Evolutionary conservation across 106 monocot species (phyloP), one percentile per base, ranked within the genome.

Genomic region (Phalaenopsis aphrodite): DNA sequence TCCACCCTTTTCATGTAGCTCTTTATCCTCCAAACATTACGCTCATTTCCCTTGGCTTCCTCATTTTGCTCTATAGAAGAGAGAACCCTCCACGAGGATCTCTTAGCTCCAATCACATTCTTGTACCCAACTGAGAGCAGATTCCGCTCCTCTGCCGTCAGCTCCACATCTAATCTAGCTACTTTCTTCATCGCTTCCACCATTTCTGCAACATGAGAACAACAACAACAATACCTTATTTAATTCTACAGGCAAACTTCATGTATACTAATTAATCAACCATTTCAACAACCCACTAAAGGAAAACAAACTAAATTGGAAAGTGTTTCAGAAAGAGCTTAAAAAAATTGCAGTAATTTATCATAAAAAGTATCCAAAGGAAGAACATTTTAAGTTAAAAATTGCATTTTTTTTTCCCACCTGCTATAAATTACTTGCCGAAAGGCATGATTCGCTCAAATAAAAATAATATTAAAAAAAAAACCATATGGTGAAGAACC

Each of bases 1-100:
- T 91, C 91, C 2, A 91, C 83, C 76, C 57, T 85, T 66, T 78
- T 78, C 37, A 66, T 81, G 78, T 91, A 91, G 30, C 73, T 83
- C 16, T 78, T 58, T 64, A 91, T 78, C 76, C 49, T 82, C 66
- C 55, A 73, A 8, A 46, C 69, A 30, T 68, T 42, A 47, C 52
- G 69, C 49, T 16, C 80, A 72, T 80, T 80, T 38, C 80, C 80
- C 37, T 72, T 72, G 16, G 80, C 80, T 14, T 76, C 48, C 49
- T 76, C 76, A 5, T 76, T 49, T 10, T 80, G 80, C 41, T 80
- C 80, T 3, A 72, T 72, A 19, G 80, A 80, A 7, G 69, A 80
- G 49, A 80, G 72, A 72, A 72, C 55, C 37, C 72, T 67, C 80
- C 80, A 80, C 19, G 80, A 80, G 17, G 47, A 71, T 80, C 80